Evolutionary conservation across 345 rosid genomes (phyloP).

Genomic region (Firmiana major): DNA sequence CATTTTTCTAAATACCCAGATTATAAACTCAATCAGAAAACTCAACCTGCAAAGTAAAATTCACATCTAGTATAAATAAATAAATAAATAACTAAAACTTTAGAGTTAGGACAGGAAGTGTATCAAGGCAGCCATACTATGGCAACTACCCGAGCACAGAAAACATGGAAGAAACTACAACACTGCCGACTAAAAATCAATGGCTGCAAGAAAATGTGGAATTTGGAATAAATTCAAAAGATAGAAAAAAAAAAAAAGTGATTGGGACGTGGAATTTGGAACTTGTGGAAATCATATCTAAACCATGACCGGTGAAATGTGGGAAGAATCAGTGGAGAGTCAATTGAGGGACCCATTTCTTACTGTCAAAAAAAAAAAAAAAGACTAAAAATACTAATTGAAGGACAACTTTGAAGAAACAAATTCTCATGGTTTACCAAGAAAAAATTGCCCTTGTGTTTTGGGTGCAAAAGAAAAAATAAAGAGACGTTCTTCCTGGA

Average conservation of each 20-base stretch:
- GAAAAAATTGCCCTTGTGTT: neutral
- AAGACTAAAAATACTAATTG: neutral
- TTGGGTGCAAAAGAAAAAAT: neutral
- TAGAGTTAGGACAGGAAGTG: neutral
- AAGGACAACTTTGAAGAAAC: neutral
- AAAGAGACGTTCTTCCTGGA: neutral
- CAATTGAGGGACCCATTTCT: neutral
- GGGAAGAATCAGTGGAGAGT: neutral
- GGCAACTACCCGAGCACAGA: neutral
- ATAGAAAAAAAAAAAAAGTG: neutral
- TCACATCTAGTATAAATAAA: neutral
- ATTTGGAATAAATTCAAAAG: neutral
- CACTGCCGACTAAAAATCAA: neutral
- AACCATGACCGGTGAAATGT: neutral
- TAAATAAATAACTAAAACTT: neutral
- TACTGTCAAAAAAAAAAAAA: no score
- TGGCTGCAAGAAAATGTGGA: neutral
- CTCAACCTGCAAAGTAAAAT: neutral
- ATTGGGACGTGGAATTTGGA: neutral
- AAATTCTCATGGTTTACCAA: neutral
- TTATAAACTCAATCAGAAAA: neutral
- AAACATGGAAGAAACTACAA: neutral
- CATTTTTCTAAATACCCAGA: conserved; percentile 12
- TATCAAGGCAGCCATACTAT: neutral
- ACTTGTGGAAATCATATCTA: neutral